These are phyloP conservation scores for Pontederia crassipes DNA, from an alignment of 176 grass and related monocot genomes.

Conservation along the genomic window DNA sequence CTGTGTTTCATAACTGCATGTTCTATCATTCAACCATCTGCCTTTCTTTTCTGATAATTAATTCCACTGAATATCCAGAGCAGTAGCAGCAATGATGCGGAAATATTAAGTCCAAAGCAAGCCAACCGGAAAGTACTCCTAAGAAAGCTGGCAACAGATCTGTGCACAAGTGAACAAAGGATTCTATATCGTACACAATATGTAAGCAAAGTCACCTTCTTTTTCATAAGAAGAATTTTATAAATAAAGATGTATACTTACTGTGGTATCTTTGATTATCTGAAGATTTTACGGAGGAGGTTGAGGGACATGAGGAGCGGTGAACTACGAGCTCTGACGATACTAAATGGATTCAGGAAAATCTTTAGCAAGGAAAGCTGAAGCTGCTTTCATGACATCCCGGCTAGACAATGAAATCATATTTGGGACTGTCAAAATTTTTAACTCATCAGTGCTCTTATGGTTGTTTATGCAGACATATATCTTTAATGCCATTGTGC, in stretches of 20 bases:
- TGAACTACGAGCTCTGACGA: conserved; percentile 74
- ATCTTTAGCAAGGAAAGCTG: conserved; percentile 46
- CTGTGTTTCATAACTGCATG: neutral
- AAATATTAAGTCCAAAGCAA: conserved; percentile 53
- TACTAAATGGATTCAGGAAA: conserved; percentile 75
- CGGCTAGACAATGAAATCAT: neutral
- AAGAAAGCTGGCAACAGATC: conserved; percentile 75
- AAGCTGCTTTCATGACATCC: neutral
- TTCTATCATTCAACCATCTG: neutral
- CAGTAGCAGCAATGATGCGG: conserved; percentile 18
- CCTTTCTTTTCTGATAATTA: neutral
- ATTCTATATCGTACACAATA: conserved; percentile 90
- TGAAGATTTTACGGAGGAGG: conserved; percentile 75
- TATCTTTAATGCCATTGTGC: no score
- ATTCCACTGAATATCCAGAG: conserved; percentile 36
- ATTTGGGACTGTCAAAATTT: no score
- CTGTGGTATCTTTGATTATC: neutral
- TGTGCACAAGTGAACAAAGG: conserved; percentile 78
- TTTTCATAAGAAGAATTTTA: no score
- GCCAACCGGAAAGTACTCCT: conserved; percentile 62
- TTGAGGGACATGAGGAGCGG: conserved; percentile 88
- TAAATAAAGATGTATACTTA: neutral
- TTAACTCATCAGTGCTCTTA: no score
- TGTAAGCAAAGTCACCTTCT: conserved; percentile 29
- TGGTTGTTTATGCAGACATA: no score